Percentiles rank a stretch among this genome's conserved stretches.
Conservation (phyloP, 202 grass and related monocot genomes). For the Panicum virgatum region DNA sequence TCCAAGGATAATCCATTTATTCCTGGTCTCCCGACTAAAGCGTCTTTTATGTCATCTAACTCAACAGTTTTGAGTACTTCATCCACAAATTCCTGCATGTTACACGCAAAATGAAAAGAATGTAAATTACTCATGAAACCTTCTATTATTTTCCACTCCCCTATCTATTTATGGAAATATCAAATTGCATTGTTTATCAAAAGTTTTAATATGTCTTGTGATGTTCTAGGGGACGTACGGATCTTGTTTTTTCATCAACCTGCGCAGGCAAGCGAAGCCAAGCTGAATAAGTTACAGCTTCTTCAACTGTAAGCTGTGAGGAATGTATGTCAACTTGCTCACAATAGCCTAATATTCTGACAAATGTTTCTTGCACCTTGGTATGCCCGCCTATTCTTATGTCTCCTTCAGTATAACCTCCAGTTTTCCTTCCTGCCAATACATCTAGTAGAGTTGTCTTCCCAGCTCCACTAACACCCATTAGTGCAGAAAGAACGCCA, state of each 20-base stretch:
- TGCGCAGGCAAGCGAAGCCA: slow-evolving; percentile 60
- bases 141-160: neutral
- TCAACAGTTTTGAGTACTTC: slow-evolving; percentile 67
- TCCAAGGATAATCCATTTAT: slow-evolving; percentile 55
- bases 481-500: slow-evolving; percentile 72
- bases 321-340: slow-evolving; percentile 81
- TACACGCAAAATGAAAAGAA: neutral
- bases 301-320: slow-evolving; percentile 73
- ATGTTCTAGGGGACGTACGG: slow-evolving; percentile 29
- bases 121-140: neutral
- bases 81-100: slow-evolving; percentile 55
- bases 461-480: slow-evolving; percentile 75
- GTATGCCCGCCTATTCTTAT: slow-evolving; percentile 71
- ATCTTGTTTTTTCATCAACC: slow-evolving; percentile 45
- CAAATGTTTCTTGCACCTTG: slow-evolving; percentile 81
- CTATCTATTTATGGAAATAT: neutral
- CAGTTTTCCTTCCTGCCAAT: slow-evolving; percentile 55
- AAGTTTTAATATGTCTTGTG: neutral
- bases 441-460: slow-evolving; percentile 84
- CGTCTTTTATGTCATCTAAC: slow-evolving; percentile 50
- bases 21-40: slow-evolving; percentile 45
- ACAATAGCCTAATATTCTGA: slow-evolving; percentile 78
- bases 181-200: neutral
- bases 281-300: slow-evolving; percentile 66
- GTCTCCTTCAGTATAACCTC: slow-evolving; percentile 63